phyloP scores from a whole-genome alignment of 345 rosid species.

The Viola odorata region DNA sequence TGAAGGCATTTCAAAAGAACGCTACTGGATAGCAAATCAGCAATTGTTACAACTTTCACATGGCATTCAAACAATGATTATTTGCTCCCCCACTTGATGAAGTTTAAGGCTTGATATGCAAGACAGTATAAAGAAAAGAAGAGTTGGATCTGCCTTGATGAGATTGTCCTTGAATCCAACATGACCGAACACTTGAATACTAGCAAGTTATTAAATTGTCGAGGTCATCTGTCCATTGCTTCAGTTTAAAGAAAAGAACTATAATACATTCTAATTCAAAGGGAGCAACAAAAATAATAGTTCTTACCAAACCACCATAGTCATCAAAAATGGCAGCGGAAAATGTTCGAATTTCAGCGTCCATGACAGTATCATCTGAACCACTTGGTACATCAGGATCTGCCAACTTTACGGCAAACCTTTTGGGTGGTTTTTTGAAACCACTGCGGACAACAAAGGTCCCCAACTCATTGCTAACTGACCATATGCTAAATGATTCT shows the following conservation, averaged over 20 bases:
- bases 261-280: neutral
- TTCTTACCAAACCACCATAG: conserved; percentile 91
- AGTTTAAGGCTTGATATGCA: too few relatives aligned
- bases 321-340: conserved; percentile 94
- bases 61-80: too few relatives aligned
- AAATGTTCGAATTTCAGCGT: conserved; percentile 69
- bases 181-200: too few relatives aligned
- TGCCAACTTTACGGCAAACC: conserved; percentile 88
- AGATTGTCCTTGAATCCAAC: too few relatives aligned
- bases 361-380: conserved; percentile 65
- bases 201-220: too few relatives aligned
- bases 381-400: conserved; percentile 53
- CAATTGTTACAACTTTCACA: too few relatives aligned
- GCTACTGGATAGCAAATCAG: too few relatives aligned
- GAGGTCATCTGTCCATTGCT: neutral
- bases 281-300: conserved; percentile 2
- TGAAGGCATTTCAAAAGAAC: too few relatives aligned
- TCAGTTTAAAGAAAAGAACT: neutral
- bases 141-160: too few relatives aligned
- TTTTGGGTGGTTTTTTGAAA: conserved; percentile 79
- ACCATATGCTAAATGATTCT: conserved; percentile 89
- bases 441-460: conserved; percentile 81
- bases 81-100: too few relatives aligned
- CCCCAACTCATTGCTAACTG: conserved; percentile 63
- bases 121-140: too few relatives aligned